A percentile compares a stretch with the other conserved stretches of the same genome.
phyloP scores from a whole-genome alignment of 371 early-diverging fungal species.

The Sporodiniella umbellata region DNA sequence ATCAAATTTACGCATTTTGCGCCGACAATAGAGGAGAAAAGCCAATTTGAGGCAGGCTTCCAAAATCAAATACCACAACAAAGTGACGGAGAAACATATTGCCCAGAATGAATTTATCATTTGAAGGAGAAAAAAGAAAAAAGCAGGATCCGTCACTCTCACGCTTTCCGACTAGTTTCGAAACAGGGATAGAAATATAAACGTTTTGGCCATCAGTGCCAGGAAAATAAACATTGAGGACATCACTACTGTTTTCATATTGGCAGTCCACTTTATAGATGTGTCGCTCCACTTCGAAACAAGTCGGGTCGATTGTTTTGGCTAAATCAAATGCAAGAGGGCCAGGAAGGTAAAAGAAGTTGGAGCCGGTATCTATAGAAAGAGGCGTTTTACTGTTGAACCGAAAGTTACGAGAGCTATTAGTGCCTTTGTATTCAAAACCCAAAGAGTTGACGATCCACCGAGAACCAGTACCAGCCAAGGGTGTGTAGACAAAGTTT shows the following conservation, averaged over 20 bases:
- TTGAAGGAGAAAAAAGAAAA: slow-evolving; percentile 25
- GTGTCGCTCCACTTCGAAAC: not conserved
- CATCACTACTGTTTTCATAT: slow-evolving; percentile 3
- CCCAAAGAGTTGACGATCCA: slow-evolving; percentile 24
- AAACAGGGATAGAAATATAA: slow-evolving; percentile 8
- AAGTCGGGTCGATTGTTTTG: slow-evolving; percentile 7
- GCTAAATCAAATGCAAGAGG: slow-evolving; percentile 25
- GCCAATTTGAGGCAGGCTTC: slow-evolving; percentile 30
- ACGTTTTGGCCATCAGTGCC: not conserved
- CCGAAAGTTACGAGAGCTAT: slow-evolving; percentile 9
- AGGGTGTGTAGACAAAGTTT: slow-evolving; percentile 26
- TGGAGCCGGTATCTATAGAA: slow-evolving; percentile 43
- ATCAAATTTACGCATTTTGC: no score
- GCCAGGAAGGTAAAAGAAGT: slow-evolving; percentile 38
- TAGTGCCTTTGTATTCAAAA: slow-evolving; percentile 20
- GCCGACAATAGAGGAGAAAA: slow-evolving; percentile 24
- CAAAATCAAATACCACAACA: slow-evolving; percentile 44
- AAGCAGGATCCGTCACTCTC: slow-evolving; percentile 22
- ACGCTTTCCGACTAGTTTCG: slow-evolving; percentile 17
- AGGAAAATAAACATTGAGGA: slow-evolving; percentile 25
- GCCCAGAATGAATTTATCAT: slow-evolving; percentile 29
- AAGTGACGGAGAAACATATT: slow-evolving; percentile 38
- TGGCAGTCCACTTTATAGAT: slow-evolving; percentile 26
- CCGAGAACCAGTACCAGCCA: slow-evolving; percentile 8
- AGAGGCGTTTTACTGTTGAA: slow-evolving; percentile 19